Evolutionary conservation across 2,329 filamentous ascomycete species (phyloP).

Genomic region (Elsinoe ampelina): DNA sequence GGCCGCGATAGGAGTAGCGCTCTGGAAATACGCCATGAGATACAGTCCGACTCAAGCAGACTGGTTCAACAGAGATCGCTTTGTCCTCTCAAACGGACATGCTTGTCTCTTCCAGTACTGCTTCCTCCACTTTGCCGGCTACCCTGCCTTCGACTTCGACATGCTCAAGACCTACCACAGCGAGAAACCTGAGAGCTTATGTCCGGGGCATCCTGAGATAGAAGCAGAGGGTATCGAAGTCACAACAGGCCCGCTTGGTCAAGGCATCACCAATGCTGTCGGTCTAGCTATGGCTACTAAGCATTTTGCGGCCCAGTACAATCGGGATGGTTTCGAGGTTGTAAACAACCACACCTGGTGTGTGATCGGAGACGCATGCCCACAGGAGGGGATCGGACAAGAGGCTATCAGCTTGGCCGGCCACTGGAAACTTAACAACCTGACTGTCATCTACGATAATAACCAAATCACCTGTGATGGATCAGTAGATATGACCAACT

Average conservation of each 20-base stretch:
- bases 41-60: constrained; percentile 47
- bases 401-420: constrained; percentile 50
- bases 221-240: constrained; percentile 50
- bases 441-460: constrained; percentile 51
- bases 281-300: constrained; percentile 52
- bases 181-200: constrained; percentile 38
- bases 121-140: constrained; percentile 45
- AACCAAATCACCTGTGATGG: constrained; percentile 53
- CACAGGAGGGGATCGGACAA: constrained; percentile 50
- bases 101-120: constrained; percentile 48
- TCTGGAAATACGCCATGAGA: constrained; percentile 55
- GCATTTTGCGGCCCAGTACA: constrained; percentile 47
- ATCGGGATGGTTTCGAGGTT: constrained; percentile 40
- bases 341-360: constrained; percentile 47
- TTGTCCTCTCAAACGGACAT: constrained; percentile 54
- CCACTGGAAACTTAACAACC: constrained; percentile 46
- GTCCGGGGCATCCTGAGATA: constrained; percentile 45
- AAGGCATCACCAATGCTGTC: constrained; percentile 51
- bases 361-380: constrained; percentile 49
- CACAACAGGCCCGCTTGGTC: constrained; percentile 50
- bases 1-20: constrained; percentile 51
- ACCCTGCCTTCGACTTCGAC: constrained; percentile 47
- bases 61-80: constrained; percentile 54
- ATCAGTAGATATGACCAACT: constrained; percentile 43
- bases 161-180: constrained; percentile 49